Evolutionary conservation across 2,329 filamentous ascomycete species (phyloP).

Genomic region (Epichloe brachyelytri): DNA sequence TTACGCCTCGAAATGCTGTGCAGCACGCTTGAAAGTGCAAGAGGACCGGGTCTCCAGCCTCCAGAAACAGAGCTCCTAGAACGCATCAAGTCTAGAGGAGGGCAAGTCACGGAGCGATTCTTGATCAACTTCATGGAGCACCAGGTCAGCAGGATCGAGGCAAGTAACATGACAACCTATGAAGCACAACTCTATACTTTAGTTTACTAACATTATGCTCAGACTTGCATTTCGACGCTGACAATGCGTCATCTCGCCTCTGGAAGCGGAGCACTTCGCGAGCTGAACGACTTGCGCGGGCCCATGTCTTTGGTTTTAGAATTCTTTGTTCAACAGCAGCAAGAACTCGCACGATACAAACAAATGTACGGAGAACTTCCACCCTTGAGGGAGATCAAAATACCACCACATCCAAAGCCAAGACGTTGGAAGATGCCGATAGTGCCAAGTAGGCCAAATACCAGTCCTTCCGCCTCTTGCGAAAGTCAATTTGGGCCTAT

Average conservation of each 20-base stretch:
- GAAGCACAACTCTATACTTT: neutral
- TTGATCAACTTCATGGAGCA: constrained; percentile 85
- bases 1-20: constrained; percentile 88
- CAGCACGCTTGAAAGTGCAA: constrained; percentile 65
- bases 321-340: constrained; percentile 46
- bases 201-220: neutral
- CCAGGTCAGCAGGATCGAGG: constrained; percentile 91
- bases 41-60: constrained; percentile 50
- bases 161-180: constrained; percentile 25
- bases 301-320: constrained; percentile 63
- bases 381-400: constrained; percentile 7
- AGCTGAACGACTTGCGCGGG: constrained; percentile 59
- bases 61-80: constrained; percentile 79
- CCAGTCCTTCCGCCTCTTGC: neutral
- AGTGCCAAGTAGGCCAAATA: neutral
- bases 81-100: constrained; percentile 49
- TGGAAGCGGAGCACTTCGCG: constrained; percentile 48
- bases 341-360: constrained; percentile 51
- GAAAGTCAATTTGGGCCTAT: neutral
- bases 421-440: neutral
- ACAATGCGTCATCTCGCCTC: constrained; percentile 65
- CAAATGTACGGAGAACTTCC: constrained; percentile 34
- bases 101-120: constrained; percentile 80
- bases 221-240: constrained; percentile 75
- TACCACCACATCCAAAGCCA: constrained; percentile 10